Percentiles rank a stretch among this genome's conserved stretches.
These are phyloP conservation scores for Xylaria sp. DNA, from an alignment of 2,329 filamentous ascomycete species.

Conservation along the genomic window DNA sequence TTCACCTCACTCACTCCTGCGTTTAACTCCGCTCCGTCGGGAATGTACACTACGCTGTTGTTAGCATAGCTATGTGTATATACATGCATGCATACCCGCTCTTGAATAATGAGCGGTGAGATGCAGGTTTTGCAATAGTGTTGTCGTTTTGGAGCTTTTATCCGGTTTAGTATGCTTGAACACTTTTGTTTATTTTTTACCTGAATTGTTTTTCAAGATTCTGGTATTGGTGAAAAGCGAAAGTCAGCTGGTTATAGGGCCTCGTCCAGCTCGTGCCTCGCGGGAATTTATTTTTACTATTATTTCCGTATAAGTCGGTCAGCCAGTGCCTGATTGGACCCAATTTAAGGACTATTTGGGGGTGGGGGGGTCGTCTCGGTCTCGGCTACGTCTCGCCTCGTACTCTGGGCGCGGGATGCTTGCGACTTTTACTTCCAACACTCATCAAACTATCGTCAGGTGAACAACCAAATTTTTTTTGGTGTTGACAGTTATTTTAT, in stretches of 20 bases:
- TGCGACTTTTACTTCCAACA: constrained; percentile 6
- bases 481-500: neutral
- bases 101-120: constrained; percentile 24
- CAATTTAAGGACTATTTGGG: constrained; percentile 28
- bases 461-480: constrained; percentile 5
- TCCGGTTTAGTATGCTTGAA: neutral
- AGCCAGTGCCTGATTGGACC: constrained; percentile 12
- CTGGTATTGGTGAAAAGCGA: neutral
- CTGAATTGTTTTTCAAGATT: neutral
- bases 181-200: neutral
- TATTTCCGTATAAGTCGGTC: neutral
- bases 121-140: neutral
- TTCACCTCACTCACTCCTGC: neutral
- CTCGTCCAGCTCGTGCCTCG: neutral
- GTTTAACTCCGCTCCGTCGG: constrained; percentile 24
- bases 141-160: neutral
- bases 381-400: constrained; percentile 15
- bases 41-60: neutral
- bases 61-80: neutral
- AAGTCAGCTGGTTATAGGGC: neutral
- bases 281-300: neutral
- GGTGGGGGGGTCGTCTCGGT: constrained; percentile 31
- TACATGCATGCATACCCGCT: neutral
- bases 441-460: constrained; percentile 11
- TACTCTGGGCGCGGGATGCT: constrained; percentile 30